These are phyloP conservation scores for Exidia glandulosa DNA, from an alignment of 768 basidiomycete species.

Conservation along the genomic window DNA sequence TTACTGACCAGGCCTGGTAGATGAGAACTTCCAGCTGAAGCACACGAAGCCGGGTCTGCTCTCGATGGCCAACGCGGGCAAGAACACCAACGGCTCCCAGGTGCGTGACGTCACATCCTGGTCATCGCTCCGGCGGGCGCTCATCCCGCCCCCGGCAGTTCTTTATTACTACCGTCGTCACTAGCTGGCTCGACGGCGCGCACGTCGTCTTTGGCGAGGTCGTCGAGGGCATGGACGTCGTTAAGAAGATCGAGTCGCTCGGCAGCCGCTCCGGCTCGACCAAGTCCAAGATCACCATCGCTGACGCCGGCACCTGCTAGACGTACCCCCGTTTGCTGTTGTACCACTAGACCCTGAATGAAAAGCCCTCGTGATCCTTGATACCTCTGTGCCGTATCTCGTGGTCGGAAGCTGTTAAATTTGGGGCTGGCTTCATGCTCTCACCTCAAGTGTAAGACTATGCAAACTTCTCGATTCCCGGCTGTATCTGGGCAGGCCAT, in stretches of 20 bases:
- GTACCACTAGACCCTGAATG: no score
- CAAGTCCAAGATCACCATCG: neutral
- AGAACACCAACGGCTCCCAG: slow-evolving; percentile 73
- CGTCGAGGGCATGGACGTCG: slow-evolving; percentile 31
- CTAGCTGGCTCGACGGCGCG: slow-evolving; percentile 32
- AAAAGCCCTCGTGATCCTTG: no score
- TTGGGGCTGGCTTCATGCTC: no score
- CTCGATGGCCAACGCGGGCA: slow-evolving; percentile 84
- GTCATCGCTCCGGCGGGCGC: neutral
- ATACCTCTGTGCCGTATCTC: no score
- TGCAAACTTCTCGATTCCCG: no score
- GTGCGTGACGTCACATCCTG: slow-evolving; percentile 20
- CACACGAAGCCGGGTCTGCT: slow-evolving; percentile 58
- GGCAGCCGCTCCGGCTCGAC: neutral
- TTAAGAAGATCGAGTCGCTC: slow-evolving; percentile 12
- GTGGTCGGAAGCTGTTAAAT: no score
- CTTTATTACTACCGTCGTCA: slow-evolving; percentile 64
- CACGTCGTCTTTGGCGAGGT: slow-evolving; percentile 31
- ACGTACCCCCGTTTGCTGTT: no score
- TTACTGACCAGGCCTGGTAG: no score
- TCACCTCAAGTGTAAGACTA: no score
- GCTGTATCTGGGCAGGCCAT: no score
- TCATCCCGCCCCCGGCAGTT: slow-evolving; percentile 32
- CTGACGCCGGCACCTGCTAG: no score
- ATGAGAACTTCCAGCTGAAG: slow-evolving; percentile 59